Base-by-base conservation (phyloP, 2,329 filamentous ascomycete genomes). In the Biscogniauxia mediterranea region DNA sequence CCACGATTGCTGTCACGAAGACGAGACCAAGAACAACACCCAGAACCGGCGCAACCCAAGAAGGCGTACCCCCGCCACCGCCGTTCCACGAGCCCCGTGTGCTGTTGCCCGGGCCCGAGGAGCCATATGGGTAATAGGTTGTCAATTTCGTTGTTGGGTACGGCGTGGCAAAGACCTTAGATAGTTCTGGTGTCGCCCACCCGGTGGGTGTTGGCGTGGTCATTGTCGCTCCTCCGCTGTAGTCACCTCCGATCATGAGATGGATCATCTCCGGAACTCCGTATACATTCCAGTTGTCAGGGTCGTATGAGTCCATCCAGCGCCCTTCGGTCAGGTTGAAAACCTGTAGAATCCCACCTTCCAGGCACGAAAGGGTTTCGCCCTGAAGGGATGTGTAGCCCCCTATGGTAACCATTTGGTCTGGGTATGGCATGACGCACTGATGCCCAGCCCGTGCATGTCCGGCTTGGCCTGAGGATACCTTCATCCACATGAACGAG, bases 391-490 rank as follows among this genome's bases (percentile, higher is more conserved):
- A 52, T 1, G 77, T 74, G 65, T 85, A 89, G 11, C 92, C 92
- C 25, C 92, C 92, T 15, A 94, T 80, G 7, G 89, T 82, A 64
- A 95, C 80, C 87, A 96, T 93, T 74, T 94, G 91, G 61, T 89
- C 87, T 17, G 92, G 89, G 76, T 92, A 94, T 1, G 85, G 84
- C 68, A 85, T 84, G 67, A 93, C 85, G 75, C 91, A 95, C 46
- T 87, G 86, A 72, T 94, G 91, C 0, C 91, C 91, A 1, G 87
- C 85, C 58, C 92, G 84, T 2, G 80, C 89, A 76, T 75, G 89
- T 72, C 53, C 78, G 57, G 57, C 69, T 64, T 13, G 69, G 72
- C 82, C 81, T 0, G 76, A 69, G 19, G 73, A 75, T 20, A 85
- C 70, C 66, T 78, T 78, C 57, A 89, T 89, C 92, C 92, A 95